These are phyloP conservation scores for Albugo candida DNA, from an alignment of 352 stramenopile genomes.

Conservation along the genomic window DNA sequence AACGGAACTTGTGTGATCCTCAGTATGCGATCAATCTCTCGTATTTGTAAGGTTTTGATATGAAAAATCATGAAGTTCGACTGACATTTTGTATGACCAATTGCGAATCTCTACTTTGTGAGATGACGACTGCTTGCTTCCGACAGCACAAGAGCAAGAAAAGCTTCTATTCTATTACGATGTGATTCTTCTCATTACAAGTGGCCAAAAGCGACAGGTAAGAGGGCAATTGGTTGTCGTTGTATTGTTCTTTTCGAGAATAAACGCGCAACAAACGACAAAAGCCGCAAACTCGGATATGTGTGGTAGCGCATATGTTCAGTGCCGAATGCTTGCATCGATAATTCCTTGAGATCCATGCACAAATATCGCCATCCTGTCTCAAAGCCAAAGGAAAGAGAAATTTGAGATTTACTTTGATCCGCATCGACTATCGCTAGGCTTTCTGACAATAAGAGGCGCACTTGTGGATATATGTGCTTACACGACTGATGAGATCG, in stretches of 20 bases:
- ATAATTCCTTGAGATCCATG: constrained; percentile 54
- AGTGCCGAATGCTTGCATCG: constrained; percentile 40
- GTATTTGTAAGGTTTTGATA: constrained; percentile 31
- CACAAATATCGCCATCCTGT: constrained; percentile 51
- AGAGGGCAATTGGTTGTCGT: constrained; percentile 33
- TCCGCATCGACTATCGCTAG: no score
- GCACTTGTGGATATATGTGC: no score
- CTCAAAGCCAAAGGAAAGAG: constrained; percentile 13
- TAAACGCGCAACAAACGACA: constrained; percentile 56
- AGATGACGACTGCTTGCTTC: no score
- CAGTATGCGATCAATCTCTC: constrained; percentile 77
- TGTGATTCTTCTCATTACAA: neutral
- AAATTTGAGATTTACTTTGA: no score
- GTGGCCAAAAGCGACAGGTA: constrained; percentile 45
- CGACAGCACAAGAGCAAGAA: no score
- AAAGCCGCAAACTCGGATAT: constrained; percentile 31
- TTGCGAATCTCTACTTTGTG: neutral
- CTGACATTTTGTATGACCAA: neutral
- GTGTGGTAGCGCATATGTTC: constrained; percentile 52
- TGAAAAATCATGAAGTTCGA: neutral
- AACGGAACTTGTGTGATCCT: constrained; percentile 70
- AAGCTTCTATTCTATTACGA: no score
- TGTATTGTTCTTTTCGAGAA: constrained; percentile 66
- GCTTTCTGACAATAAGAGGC: no score
- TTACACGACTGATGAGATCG: no score